phyloP scores from a whole-genome alignment of 192 early-diverging fungal genomes.

The Phlyctochytrium planicorne region DNA sequence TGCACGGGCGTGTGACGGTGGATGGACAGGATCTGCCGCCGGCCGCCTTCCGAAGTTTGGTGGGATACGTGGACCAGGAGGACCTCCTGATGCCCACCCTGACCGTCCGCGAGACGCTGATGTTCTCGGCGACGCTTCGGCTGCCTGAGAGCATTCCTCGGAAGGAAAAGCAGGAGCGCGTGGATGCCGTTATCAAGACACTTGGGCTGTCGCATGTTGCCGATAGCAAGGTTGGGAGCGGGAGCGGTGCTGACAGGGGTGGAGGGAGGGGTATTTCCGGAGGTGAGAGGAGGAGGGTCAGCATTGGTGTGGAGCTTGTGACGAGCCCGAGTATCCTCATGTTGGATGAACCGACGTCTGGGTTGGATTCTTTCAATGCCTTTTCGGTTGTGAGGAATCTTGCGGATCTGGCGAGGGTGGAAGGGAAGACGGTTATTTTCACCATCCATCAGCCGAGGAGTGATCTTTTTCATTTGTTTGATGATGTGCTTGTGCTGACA shows the following conservation, averaged over 20 bases:
- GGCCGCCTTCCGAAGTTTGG: constrained; percentile 18
- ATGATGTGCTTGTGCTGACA: constrained; percentile 74
- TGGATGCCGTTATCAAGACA: constrained; percentile 63
- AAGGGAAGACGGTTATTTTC: constrained; percentile 72
- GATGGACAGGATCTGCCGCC: constrained; percentile 28
- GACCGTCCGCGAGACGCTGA: constrained; percentile 77
- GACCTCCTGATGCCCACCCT: constrained; percentile 49
- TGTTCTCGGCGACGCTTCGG: constrained; percentile 72
- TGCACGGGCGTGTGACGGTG: constrained; percentile 34
- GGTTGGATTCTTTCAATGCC: constrained; percentile 58
- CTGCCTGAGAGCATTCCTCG: constrained; percentile 57
- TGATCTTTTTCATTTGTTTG: constrained; percentile 78
- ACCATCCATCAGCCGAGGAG: constrained; percentile 90
- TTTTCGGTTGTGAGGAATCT: constrained; percentile 64
- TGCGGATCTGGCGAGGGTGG: constrained; percentile 55
- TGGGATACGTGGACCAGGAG: constrained; percentile 54
- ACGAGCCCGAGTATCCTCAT: constrained; percentile 52
- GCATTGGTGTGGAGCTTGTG: constrained; percentile 55
- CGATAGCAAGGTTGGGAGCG: constrained; percentile 50
- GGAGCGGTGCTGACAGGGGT: background rate
- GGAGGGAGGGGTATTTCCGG: constrained; percentile 44
- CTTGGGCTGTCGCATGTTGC: constrained; percentile 65
- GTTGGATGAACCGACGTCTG: constrained; percentile 59
- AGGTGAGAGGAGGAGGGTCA: constrained; percentile 58
- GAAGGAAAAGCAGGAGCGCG: constrained; percentile 54